Evolutionary conservation across 768 basidiomycete genomes (phyloP), one percentile per base, ranked within the genome.

Genomic region (Leucocoprinus leucothites): DNA sequence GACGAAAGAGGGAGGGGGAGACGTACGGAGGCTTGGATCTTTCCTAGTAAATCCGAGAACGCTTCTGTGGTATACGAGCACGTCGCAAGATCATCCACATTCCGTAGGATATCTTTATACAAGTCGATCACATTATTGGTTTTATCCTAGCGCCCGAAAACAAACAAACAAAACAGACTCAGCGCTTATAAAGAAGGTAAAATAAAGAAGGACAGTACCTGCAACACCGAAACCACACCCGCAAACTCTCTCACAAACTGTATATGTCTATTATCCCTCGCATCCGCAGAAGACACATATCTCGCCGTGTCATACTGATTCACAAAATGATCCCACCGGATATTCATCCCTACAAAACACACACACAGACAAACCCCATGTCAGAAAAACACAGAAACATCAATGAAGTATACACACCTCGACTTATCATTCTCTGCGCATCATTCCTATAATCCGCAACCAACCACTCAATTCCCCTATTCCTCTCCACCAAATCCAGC

Each of bases 241-340:
- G 96, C 95, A 65, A 98, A 97, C 66, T 98, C 95, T 54, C 94
- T 82, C 9, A 98, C 95, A 60, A 94, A 98, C 57, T 92, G 87
- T 22, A 96, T 86, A 65, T 98, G 96, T 58, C 92, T 79, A 65
- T 87, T 94, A 65, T 97, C 94, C 26, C 78, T 69, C 16, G 84
- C 87, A 61, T 94, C 91, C n/a, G 84, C 75, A 45, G 80, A 76
- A 0, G 87, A 75, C 6, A 89, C 80, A 65, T 86, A 91, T 56
- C 92, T 79, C 14, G 84, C 79, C 3, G 87, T 82, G 61, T 96
- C 94, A 66, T 93, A 98, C 51, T 94, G 90, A 65, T 91, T 96
- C 62, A 98, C 89, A 63, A 98, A 94, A 71, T 93, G 82, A 67
- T 98, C 97, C 97, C 97, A 99, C 22, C 91, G 87, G 54, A 96